Evolutionary conservation across 306 rosid species (phyloP).

Genomic region (Arachis hypogaea): DNA sequence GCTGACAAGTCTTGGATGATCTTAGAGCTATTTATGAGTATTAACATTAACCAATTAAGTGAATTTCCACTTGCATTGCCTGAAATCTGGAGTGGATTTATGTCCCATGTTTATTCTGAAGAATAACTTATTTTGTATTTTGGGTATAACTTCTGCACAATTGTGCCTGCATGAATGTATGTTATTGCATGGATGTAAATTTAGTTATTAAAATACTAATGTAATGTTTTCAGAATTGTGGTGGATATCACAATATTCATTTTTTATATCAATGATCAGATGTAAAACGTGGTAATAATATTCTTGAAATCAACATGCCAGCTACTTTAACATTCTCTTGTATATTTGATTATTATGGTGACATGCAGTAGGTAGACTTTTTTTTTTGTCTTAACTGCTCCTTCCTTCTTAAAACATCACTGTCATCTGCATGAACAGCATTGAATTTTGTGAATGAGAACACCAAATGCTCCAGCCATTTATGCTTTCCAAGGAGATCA

Average conservation of each 20-base stretch:
- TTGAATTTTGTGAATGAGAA: slow-evolving; percentile 2
- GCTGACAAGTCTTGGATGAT: slow-evolving; percentile 6
- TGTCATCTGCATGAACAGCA: not conserved
- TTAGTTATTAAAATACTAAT: slow-evolving; percentile 27
- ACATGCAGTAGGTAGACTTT: not conserved
- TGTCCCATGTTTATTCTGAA: slow-evolving; percentile 8
- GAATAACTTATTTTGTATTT: not conserved
- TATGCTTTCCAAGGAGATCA: slow-evolving; percentile 6
- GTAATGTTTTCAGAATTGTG: slow-evolving; percentile 39
- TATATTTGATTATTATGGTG: slow-evolving; percentile 9
- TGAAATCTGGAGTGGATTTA: slow-evolving; percentile 5
- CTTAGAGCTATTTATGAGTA: not conserved
- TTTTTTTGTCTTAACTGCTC: not conserved
- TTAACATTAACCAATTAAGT: slow-evolving; percentile 2
- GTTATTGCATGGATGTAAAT: slow-evolving; percentile 12
- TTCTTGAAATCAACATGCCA: not conserved
- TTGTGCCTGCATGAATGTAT: slow-evolving; percentile 1
- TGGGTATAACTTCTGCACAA: not conserved
- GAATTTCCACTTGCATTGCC: slow-evolving; percentile 22
- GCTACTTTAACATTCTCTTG: slow-evolving; percentile 22
- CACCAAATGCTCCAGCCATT: not conserved
- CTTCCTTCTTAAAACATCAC: slow-evolving; percentile 11
- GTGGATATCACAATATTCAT: slow-evolving; percentile 3
- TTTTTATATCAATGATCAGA: slow-evolving; percentile 27
- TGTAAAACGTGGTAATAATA: slow-evolving; percentile 15